Evolutionary conservation across 768 basidiomycete genomes (phyloP), one percentile per base, ranked within the genome.

Genomic region (Austroboletus eburneus): DNA sequence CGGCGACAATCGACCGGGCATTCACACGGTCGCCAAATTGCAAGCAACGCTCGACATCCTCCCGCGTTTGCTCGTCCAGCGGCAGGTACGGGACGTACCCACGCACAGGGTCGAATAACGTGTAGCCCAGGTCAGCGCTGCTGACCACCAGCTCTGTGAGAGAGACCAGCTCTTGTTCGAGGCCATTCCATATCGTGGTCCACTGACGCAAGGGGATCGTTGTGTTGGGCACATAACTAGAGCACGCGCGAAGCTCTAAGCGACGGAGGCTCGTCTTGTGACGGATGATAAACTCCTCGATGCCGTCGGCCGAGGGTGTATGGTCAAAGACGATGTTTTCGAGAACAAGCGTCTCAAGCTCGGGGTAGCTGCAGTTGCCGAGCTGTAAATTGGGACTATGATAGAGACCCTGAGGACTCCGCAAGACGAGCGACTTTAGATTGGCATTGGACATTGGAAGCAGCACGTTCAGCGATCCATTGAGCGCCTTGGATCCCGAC

Each of bases 291-390:
- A 65, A 67, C 3, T 63, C 63, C 12, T 65, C 64, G 2, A 67
- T 46, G 10, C 61, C 63, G 27, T 59, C 54, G 1, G 22, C 17
- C 24, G 53, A 53, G 12, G 51, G 43, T 1, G 47, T 49, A 16
- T 45, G 54, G 42, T 65, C 65, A 17, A 67, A 63, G 23, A 65
- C 38, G 4, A 63, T 61, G 12, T 61, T 65, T 39, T 67, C 63
- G 3, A 65, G 53, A 2, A 63, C 50, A 18, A 65, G 56, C 0
- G 57, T 49, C 42, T 61, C 48, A 25, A 65, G 65, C 0, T 61
- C 42, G 1, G 64, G 63, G 34, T 65, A 65, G 13, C 49, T 16
- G 40, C 33, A 51, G 16, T 55, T 51, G 13, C 34, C 43, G 20
- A 65, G 57, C 14, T 56, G 56, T 0, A 55, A 50, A 23, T 45